Percentiles rank a stretch among this genome's conserved stretches.
These are phyloP conservation scores for Salix exigua DNA, from an alignment of 345 rosid genomes.

Conservation along the genomic window DNA sequence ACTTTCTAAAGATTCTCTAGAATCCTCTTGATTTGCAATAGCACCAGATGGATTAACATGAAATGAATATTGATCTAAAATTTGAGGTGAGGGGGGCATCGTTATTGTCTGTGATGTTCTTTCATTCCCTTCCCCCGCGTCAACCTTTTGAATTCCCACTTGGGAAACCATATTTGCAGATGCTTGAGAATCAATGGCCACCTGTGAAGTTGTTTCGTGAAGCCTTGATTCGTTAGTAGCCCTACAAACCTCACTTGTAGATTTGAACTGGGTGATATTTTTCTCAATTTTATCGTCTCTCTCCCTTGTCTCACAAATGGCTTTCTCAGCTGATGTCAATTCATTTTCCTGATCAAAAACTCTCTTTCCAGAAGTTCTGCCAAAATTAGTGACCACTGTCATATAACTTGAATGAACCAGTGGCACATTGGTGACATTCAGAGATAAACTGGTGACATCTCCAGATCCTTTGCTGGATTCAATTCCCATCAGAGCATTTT, in stretches of 20 bases:
- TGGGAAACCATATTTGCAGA: constrained; percentile 34
- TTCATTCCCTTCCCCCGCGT: constrained; percentile 33
- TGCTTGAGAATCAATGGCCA: constrained; percentile 40
- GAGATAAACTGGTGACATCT: constrained; percentile 18
- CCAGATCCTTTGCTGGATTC: constrained; percentile 42
- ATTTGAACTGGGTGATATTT: constrained; percentile 30
- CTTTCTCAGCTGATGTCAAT: constrained; percentile 27
- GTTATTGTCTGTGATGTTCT: constrained; percentile 42
- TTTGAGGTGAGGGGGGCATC: constrained; percentile 56
- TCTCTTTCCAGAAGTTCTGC: constrained; percentile 40
- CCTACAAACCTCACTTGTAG: constrained; percentile 25
- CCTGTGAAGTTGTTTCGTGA: constrained; percentile 28
- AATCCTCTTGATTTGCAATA: constrained; percentile 32
- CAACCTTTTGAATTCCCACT: constrained; percentile 30
- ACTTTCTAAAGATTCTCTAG: constrained; percentile 42
- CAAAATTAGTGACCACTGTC: constrained; percentile 32
- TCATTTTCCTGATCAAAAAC: constrained; percentile 40
- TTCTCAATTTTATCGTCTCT: constrained; percentile 25
- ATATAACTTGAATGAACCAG: constrained; percentile 28
- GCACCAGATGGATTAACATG: constrained; percentile 25
- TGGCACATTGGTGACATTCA: constrained; percentile 33
- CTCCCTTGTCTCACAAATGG: constrained; percentile 29
- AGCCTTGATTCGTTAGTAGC: constrained; percentile 28
- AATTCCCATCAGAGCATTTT: constrained; percentile 28
- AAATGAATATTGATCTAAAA: constrained; percentile 37